Base-by-base conservation (phyloP, 2,329 filamentous ascomycete genomes). In the Pyrenophora tritici-repentis region DNA sequence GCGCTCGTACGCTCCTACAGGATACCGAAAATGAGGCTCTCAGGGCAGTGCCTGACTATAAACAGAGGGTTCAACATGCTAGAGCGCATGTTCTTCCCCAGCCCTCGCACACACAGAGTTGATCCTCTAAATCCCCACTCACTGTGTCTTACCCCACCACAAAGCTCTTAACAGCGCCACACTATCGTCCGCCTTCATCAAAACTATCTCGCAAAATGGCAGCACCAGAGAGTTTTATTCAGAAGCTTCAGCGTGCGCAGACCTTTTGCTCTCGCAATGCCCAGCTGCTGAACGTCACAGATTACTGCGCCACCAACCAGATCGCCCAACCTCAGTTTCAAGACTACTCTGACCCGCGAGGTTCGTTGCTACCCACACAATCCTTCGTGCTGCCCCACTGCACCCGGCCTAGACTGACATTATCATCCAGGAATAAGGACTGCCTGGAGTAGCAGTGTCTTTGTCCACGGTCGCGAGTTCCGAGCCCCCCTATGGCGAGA, bases 281-380 rank as follows among this genome's bases (percentile, higher is more conserved):
- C 20, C 37, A 33, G 18, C 20, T 53, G 59, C 64, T 59, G 56
- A 57, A 43, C 20, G 17, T 50, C 29, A 26, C 38, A 72, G 70
- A 66, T 48, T 71, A 67, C 42, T 72, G 70, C 57, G 61, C 62
- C 33, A 59, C 61, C 18, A 67, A 72, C 37, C 62, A 66, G 50
- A 67, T 72, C 45, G 70, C 69, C 33, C 67, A 70, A 49, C 68
- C 68, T 36, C 70, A 70, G 39, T 72, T 67, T 56, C 70, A 71
- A 53, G 70, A 72, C 51, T 72, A 71, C 56, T 71, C 67, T 26
- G 70, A 72, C 46, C 70, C 70, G 45, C 61, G 70, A 69, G 70
- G 70, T 71, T 58, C 36, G 65, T 48, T 55, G 18, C n/a, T 24
- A 8, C 20, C 17, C 37, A 39, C 13, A 38, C 36, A 35, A 29